Percentiles rank a stretch among this genome's conserved stretches.
Evolutionary conservation across 2,329 filamentous ascomycete species (phyloP).

Genomic region (Tolypocladium pustulatum): DNA sequence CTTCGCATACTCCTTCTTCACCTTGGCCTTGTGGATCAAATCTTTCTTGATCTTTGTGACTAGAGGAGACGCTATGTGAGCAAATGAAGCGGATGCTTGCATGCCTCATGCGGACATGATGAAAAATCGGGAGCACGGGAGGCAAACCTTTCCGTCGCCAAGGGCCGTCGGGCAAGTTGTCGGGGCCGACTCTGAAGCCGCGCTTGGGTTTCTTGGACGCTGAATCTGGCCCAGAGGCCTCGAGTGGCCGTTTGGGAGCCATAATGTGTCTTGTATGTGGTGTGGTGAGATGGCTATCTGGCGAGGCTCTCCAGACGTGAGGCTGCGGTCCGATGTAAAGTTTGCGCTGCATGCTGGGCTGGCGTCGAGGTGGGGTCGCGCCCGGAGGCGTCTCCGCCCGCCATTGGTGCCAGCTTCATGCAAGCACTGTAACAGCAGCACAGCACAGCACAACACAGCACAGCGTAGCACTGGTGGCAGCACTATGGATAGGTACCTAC

Average conservation of each 20-base stretch:
- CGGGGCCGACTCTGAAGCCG: slow-evolving; percentile 79
- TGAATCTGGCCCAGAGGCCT: slow-evolving; percentile 18
- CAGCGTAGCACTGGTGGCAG: not conserved
- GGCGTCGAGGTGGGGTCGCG: not conserved
- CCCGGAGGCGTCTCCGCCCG: not conserved
- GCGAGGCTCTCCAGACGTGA: not conserved
- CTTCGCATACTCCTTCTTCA: slow-evolving; percentile 88
- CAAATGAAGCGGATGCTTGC: slow-evolving; percentile 1
- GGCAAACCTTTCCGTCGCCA: slow-evolving; percentile 64
- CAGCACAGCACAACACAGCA: not conserved
- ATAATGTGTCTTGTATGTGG: slow-evolving; percentile 9
- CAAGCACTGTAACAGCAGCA: not conserved
- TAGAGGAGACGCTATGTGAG: slow-evolving; percentile 22
- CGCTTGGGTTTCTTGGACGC: slow-evolving; percentile 46
- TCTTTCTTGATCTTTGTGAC: slow-evolving; percentile 83
- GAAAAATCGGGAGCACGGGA: not conserved
- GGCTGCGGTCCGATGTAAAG: not conserved
- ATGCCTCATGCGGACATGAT: not conserved
- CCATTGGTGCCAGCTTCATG: not conserved
- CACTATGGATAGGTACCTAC: too few species aligned
- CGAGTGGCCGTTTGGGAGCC: slow-evolving; percentile 20
- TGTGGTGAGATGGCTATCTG: not conserved
- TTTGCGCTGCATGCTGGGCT: not conserved
- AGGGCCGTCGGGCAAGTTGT: slow-evolving; percentile 81
- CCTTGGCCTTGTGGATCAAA: slow-evolving; percentile 83